Conservation (phyloP, 1,284 basidiomycete species). For the Coniferiporia weirii region DNA sequence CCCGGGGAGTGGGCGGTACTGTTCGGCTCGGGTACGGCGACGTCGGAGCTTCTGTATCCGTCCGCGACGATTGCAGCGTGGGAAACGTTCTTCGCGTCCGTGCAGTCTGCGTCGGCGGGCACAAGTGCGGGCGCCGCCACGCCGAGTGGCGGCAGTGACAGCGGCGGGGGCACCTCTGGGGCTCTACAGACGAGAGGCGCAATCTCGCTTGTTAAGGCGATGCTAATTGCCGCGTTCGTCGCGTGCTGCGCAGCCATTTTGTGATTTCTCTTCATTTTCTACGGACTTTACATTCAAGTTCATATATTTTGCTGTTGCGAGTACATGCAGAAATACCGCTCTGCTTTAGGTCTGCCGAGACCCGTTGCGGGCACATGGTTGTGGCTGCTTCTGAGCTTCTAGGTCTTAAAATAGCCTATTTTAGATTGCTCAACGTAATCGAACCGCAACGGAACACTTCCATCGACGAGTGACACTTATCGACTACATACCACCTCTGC, state of each 20-base stretch:
- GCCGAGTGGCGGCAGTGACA: neutral
- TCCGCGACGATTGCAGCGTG: slow-evolving; percentile 52
- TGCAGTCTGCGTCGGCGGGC: neutral
- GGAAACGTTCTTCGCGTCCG: slow-evolving; percentile 32
- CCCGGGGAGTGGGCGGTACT: slow-evolving; percentile 50
- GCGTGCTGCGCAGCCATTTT: neutral
- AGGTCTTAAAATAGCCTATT: neutral
- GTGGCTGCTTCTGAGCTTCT: neutral
- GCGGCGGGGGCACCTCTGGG: too few species aligned
- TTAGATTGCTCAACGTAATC: neutral
- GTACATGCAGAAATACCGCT: too few species aligned
- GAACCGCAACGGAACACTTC: neutral
- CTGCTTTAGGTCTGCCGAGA: too few species aligned
- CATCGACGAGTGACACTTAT: neutral
- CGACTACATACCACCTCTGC: neutral
- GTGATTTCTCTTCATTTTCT: neutral
- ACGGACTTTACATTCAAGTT: too few species aligned
- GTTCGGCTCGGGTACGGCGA: slow-evolving; percentile 43
- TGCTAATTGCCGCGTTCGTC: neutral
- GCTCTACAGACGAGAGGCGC: neutral
- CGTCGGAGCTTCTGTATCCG: slow-evolving; percentile 48
- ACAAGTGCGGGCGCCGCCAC: neutral
- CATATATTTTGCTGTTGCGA: too few species aligned
- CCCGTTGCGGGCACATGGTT: neutral
- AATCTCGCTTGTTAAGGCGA: neutral